Base-by-base conservation (phyloP, 1,284 basidiomycete species). In the Thecaphora frezii region DNA sequence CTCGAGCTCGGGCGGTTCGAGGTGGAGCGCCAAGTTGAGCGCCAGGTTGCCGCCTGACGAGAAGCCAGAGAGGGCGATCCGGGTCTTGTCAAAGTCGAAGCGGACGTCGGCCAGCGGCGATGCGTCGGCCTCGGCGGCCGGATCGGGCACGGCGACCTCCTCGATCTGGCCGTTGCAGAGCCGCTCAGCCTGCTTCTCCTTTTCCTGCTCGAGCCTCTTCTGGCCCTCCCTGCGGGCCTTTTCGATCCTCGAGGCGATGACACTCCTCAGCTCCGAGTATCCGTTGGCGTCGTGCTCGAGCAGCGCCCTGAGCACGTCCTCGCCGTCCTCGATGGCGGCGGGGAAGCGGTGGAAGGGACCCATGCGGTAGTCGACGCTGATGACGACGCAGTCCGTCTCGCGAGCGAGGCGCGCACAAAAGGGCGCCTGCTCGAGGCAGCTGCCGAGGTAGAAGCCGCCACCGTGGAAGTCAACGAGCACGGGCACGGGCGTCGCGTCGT, bases 11-110 rank as follows among this genome's bases (percentile, higher is more conserved):
- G 64, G 64, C 5, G 64, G 64, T 23, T 53, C 38, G 44, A 66
- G 58, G 51, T 66, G 59, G 8, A 66, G 59, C 1, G 56, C 64
- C 1, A 66, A 51, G 37, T 66, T 66, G 50, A 77, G 52, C 0
- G 73, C 73, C 22, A 77, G 61, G 26, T 75, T 75, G 21, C 67
- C 75, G 19, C 75, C 75, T 0, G 73, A 73, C 44, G 66, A 69
- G 54, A 72, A 73, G 25, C 75, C 75, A 14, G 66, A 69, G 33
- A 73, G 43, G 7, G 65, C 59, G 12, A 71, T 37, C 23, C 58
- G 61, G 26, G 38, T 25, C 0, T 49, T 10, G 44, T 74, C 58
- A 21, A 66, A 74, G 38, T 40, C 38, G 39, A 66, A 58, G 28
- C 10, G 0, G 39, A 25, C 8, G 23, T 12, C 0, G 33, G 14